A percentile compares a stretch with the other conserved stretches of the same genome.
Evolutionary conservation across 1,284 basidiomycete species (phyloP).

Genomic region (Cutaneotrichosporon sp.): DNA sequence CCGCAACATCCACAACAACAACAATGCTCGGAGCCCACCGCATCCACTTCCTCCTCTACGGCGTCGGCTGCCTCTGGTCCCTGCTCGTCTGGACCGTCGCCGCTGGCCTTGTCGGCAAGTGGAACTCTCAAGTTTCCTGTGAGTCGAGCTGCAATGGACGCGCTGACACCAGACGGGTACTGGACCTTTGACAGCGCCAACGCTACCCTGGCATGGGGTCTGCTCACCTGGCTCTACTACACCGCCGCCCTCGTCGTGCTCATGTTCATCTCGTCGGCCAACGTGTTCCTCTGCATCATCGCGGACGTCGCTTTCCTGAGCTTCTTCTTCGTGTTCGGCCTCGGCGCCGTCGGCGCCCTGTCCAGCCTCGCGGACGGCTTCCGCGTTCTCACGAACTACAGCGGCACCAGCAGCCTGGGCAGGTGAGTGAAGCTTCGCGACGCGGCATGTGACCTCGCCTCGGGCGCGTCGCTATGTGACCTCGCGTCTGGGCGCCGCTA

Average conservation of each 20-base stretch:
- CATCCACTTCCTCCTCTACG: conserved; percentile 21
- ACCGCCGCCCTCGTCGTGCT: conserved; percentile 14
- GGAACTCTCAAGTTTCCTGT: not conserved
- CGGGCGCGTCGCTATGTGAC: not conserved
- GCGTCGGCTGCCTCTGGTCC: conserved; percentile 8
- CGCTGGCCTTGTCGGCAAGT: conserved; percentile 9
- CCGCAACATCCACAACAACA: not conserved
- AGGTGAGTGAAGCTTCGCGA: conserved; percentile 19
- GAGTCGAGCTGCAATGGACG: not conserved
- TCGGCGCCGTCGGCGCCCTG: conserved; percentile 10
- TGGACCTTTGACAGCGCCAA: conserved; percentile 19
- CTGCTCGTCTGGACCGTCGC: conserved; percentile 11
- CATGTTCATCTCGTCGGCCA: conserved; percentile 7
- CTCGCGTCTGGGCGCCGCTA: not conserved
- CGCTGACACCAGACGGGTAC: not conserved
- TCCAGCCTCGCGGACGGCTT: not conserved
- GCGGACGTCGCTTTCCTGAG: conserved; percentile 4
- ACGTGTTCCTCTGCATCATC: conserved; percentile 5
- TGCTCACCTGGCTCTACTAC: conserved; percentile 30
- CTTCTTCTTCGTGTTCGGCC: conserved; percentile 15
- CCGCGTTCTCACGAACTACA: not conserved
- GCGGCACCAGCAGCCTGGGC: not conserved
- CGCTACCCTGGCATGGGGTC: conserved; percentile 32
- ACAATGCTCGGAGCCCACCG: conserved; percentile 10
- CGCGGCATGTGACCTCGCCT: too few species aligned